Conservation (phyloP, 1,284 basidiomycete species). For the Cerrena zonata region DNA sequence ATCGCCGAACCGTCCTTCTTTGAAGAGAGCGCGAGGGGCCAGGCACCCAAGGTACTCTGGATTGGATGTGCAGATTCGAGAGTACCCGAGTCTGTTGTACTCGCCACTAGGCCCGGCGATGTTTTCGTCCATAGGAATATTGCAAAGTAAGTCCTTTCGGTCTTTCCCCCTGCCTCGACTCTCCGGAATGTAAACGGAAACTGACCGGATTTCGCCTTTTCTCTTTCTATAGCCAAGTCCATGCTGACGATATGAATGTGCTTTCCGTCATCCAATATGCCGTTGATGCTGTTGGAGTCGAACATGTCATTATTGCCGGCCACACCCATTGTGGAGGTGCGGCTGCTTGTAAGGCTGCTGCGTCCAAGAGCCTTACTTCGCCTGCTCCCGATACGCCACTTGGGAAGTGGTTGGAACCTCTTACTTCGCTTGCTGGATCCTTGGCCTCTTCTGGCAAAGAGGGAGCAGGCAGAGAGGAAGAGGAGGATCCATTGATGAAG, state of each 20-base stretch:
- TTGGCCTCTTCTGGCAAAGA: background rate
- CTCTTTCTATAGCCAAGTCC: constrained; percentile 11
- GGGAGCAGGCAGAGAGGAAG: constrained; percentile 16
- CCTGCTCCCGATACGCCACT: constrained; percentile 44
- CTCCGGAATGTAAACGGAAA: no score
- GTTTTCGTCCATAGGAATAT: constrained; percentile 49
- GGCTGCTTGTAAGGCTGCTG: constrained; percentile 50
- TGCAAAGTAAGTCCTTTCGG: constrained; percentile 23
- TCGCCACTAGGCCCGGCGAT: constrained; percentile 37
- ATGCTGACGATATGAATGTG: constrained; percentile 12
- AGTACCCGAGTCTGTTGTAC: constrained; percentile 38
- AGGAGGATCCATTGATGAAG: constrained; percentile 41
- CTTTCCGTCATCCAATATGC: constrained; percentile 16
- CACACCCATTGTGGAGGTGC: constrained; percentile 19
- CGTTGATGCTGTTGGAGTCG: constrained; percentile 11
- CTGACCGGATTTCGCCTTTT: background rate
- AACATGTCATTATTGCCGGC: constrained; percentile 17
- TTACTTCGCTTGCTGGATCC: constrained; percentile 47
- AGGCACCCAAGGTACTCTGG: constrained; percentile 69
- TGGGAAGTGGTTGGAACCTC: constrained; percentile 65
- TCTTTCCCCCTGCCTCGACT: background rate
- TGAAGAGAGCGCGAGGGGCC: constrained; percentile 52
- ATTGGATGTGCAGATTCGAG: constrained; percentile 50
- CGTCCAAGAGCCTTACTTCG: constrained; percentile 15
- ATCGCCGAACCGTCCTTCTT: constrained; percentile 62